Conservation (phyloP, 108 stramenopile species). For the Seminavis robusta region DNA sequence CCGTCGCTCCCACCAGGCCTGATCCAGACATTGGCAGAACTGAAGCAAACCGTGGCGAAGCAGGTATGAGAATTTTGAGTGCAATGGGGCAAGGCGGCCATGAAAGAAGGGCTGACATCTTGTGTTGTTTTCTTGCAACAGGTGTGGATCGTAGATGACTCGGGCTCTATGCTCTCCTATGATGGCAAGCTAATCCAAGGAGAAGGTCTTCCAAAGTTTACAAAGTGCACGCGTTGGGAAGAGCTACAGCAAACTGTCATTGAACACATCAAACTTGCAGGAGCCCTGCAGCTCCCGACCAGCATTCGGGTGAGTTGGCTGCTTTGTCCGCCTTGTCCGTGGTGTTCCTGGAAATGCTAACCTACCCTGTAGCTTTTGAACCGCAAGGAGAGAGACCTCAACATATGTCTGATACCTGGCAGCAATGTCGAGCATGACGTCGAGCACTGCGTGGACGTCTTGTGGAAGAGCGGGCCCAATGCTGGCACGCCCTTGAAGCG, state of each 20-base stretch:
- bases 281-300: slow-evolving; percentile 44
- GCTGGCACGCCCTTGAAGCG: slow-evolving; percentile 58
- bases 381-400: slow-evolving; percentile 49
- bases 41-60: too few species aligned
- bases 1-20: too few species aligned
- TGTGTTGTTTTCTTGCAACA: too few species aligned
- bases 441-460: slow-evolving; percentile 16
- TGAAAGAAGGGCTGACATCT: too few species aligned
- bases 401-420: slow-evolving; percentile 40
- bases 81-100: too few species aligned
- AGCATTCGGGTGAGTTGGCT: slow-evolving; percentile 54
- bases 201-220: background rate
- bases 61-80: too few species aligned
- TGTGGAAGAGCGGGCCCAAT: slow-evolving; percentile 31
- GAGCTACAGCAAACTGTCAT: slow-evolving; percentile 59
- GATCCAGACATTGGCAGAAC: too few species aligned
- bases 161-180: slow-evolving; percentile 54
- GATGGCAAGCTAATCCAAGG: slow-evolving; percentile 54
- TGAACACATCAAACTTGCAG: slow-evolving; percentile 66
- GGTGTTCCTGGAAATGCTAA: too few species aligned
- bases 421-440: slow-evolving; percentile 25
- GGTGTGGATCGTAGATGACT: slow-evolving; percentile 70
- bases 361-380: slow-evolving; percentile 35
- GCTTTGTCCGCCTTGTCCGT: too few species aligned
- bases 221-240: slow-evolving; percentile 65